Evolutionary conservation across 345 rosid species (phyloP), one percentile per base, ranked within the genome.

Genomic region (Noccaea caerulescens): DNA sequence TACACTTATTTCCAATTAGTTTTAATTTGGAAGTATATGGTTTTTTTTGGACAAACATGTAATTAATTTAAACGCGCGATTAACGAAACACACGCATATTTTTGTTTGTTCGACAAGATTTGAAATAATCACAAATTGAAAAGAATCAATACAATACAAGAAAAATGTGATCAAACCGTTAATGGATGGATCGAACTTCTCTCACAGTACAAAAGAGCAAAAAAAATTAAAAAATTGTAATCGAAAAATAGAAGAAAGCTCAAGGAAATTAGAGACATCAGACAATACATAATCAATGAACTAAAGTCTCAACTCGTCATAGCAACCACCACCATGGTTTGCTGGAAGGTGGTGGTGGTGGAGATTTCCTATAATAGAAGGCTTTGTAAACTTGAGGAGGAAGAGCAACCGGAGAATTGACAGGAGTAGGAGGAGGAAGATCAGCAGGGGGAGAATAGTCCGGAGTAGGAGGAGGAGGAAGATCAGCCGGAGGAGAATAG

Each of bases 291-390:
- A 33, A 13, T 43, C 13, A 42, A 44, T 71, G 63, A 38, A 62
- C 27, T 43, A 5, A 58, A 9, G 54, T 62, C 63, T 53, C 53
- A 30, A 56, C 12, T 16, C 52, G 57, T 72, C 58, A 72, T 56
- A 72, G 39, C 52, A 47, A 27, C 71, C 58, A 72, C 77, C 71
- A 72, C 71, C 77, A 72, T 72, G 77, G 71, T 43, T 18, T 61
- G 47, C 49, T 0, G n/a, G 71, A 37, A 27, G 71, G 72, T 58
- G 77, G 77, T 66, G 77, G 77, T 58, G 77, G 66, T 39, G 67
- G 72, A 18, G 72, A 66, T 66, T 33, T 66, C 67, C 67, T 73
- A 51, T 73, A 73, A 43, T 73, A 73, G 25, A 30, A 66, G 47
- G 61, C 72, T 66, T 20, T 30, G 68, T 66, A 43, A 50, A 23